Conservation (phyloP, 495 filamentous ascomycete species). For the Immersiella caudata region DNA sequence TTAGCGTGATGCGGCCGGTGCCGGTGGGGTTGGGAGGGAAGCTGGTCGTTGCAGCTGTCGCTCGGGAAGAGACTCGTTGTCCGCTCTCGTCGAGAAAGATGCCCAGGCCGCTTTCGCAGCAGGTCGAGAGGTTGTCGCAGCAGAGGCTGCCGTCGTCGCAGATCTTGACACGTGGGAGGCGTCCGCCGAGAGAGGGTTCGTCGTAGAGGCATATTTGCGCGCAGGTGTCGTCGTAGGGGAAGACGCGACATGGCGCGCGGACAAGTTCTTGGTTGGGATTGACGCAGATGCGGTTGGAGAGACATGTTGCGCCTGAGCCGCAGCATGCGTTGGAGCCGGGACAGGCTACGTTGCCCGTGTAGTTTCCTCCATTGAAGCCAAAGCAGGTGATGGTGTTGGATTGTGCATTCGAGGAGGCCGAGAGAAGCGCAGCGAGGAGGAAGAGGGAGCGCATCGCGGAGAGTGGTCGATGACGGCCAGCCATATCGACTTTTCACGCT, state of each 20-base stretch:
- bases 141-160: slow-evolving; percentile 36
- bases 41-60: slow-evolving; percentile 24
- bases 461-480: not conserved
- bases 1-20: slow-evolving; percentile 18
- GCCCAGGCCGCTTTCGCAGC: slow-evolving; percentile 30
- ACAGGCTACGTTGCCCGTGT: slow-evolving; percentile 26
- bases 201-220: slow-evolving; percentile 37
- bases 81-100: slow-evolving; percentile 33
- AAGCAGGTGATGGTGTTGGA: slow-evolving; percentile 22
- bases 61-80: slow-evolving; percentile 9
- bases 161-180: slow-evolving; percentile 29
- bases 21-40: slow-evolving; percentile 23
- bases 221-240: slow-evolving; percentile 28
- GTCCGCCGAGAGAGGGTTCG: slow-evolving; percentile 17
- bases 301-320: slow-evolving; percentile 24
- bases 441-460: not conserved
- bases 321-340: slow-evolving; percentile 32
- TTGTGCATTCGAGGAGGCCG: not conserved
- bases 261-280: slow-evolving; percentile 26
- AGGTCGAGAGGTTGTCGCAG: slow-evolving; percentile 34
- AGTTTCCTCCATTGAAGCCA: slow-evolving; percentile 14
- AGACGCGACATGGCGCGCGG: slow-evolving; percentile 29
- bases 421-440: not conserved
- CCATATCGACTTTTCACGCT: not conserved
- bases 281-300: slow-evolving; percentile 31